Conservation (phyloP, 2,329 filamentous ascomycete species). For the Pezicula neosporulosa region DNA sequence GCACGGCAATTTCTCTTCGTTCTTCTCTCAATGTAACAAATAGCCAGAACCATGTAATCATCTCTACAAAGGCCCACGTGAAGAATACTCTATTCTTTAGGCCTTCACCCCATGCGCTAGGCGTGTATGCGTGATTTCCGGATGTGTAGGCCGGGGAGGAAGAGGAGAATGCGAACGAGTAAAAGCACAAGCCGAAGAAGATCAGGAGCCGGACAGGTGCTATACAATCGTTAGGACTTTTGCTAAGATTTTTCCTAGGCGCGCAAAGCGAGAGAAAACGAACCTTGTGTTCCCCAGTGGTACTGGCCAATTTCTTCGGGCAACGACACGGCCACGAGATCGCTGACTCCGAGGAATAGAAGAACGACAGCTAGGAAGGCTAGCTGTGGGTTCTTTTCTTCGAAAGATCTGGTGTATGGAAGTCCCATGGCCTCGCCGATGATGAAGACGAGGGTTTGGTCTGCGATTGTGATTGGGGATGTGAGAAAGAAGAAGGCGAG, state of each 20-base stretch:
- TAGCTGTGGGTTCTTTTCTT: slow-evolving; percentile 64
- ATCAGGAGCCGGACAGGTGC: slow-evolving; percentile 64
- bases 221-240: slow-evolving; percentile 8
- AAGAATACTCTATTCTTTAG: slow-evolving; percentile 85
- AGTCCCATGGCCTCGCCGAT: slow-evolving; percentile 81
- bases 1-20: slow-evolving; percentile 33
- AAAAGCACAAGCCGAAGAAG: slow-evolving; percentile 58
- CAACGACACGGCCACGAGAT: slow-evolving; percentile 64
- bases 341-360: slow-evolving; percentile 54
- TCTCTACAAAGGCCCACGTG: slow-evolving; percentile 79
- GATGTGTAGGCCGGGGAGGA: slow-evolving; percentile 45
- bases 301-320: slow-evolving; percentile 62
- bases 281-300: slow-evolving; percentile 63
- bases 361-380: slow-evolving; percentile 71
- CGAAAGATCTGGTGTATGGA: slow-evolving; percentile 64
- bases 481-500: slow-evolving; percentile 81
- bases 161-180: slow-evolving; percentile 59
- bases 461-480: slow-evolving; percentile 66
- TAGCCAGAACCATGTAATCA: slow-evolving; percentile 84
- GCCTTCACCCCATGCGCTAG: slow-evolving; percentile 54
- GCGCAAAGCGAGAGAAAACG: slow-evolving; percentile 57
- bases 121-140: slow-evolving; percentile 31
- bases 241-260: slow-evolving; percentile 22
- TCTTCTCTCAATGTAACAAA: slow-evolving; percentile 70
- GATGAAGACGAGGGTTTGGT: slow-evolving; percentile 77